Percentiles rank a stretch among this genome's conserved stretches.
phyloP scores from a whole-genome alignment of 495 filamentous ascomycete genomes.

The Annulohypoxylon stygium region DNA sequence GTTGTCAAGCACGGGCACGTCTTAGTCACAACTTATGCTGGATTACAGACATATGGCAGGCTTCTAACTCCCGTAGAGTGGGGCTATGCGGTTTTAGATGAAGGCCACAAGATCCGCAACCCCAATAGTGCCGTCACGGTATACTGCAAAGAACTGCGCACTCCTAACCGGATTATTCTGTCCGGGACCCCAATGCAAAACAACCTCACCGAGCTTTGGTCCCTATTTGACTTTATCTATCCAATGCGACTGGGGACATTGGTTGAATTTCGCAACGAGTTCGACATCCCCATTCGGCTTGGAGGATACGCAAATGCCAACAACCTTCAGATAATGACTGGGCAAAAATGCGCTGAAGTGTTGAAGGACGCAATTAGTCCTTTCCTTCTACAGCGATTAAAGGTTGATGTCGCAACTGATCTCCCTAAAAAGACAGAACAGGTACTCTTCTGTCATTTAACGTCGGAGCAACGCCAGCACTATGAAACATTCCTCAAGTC shows the following conservation, averaged over 20 bases:
- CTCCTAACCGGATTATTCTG: constrained; percentile 88
- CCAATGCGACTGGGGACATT: constrained; percentile 95
- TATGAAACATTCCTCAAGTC: constrained; percentile 87
- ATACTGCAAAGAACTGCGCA: constrained; percentile 90
- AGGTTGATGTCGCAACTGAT: constrained; percentile 92
- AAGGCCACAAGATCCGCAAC: constrained; percentile 98
- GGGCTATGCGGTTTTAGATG: constrained; percentile 94
- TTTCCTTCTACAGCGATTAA: constrained; percentile 92
- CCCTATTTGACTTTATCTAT: constrained; percentile 94
- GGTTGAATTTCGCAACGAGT: constrained; percentile 87
- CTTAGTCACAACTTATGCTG: constrained; percentile 93
- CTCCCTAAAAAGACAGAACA: constrained; percentile 95
- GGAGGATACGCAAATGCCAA: constrained; percentile 95
- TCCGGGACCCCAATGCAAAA: constrained; percentile 99
- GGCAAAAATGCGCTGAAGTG: constrained; percentile 88
- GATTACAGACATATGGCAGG: constrained; percentile 86
- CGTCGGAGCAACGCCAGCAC: constrained; percentile 76
- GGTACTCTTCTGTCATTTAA: constrained; percentile 94
- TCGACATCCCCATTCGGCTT: constrained; percentile 90
- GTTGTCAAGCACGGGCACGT: constrained; percentile 92
- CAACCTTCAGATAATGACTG: constrained; percentile 91
- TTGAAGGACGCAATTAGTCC: constrained; percentile 92
- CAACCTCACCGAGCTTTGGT: constrained; percentile 96
- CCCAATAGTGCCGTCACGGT: constrained; percentile 93
- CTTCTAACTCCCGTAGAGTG: constrained; percentile 84